These are phyloP conservation scores for Suillus placidus DNA, from an alignment of 768 basidiomycete genomes.

Conservation along the genomic window DNA sequence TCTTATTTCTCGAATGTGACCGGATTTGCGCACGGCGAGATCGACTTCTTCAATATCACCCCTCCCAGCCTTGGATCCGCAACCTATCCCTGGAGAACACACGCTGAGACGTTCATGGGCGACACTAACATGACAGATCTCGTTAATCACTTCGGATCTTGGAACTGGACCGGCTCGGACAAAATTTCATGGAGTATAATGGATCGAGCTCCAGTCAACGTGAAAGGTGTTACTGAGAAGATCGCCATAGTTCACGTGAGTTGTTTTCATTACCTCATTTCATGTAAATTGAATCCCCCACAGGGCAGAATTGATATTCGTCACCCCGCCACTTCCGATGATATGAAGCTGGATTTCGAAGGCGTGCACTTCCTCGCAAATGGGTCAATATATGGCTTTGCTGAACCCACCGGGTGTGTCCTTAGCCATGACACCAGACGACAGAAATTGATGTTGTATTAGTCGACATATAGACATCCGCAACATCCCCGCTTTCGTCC, in stretches of 20 bases:
- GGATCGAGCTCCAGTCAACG: slow-evolving; percentile 52
- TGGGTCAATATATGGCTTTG: slow-evolving; percentile 78
- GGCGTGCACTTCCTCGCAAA: slow-evolving; percentile 75
- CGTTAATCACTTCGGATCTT: slow-evolving; percentile 50
- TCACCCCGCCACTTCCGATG: slow-evolving; percentile 52
- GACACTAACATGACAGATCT: slow-evolving; percentile 54
- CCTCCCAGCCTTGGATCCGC: slow-evolving; percentile 42
- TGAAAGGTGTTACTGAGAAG: slow-evolving; percentile 43
- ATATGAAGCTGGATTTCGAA: slow-evolving; percentile 71
- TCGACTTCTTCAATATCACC: slow-evolving; percentile 67
- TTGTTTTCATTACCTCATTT: slow-evolving; percentile 16
- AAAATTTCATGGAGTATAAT: slow-evolving; percentile 68
- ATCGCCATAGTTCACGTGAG: slow-evolving; percentile 70
- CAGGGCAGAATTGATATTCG: slow-evolving; percentile 77
- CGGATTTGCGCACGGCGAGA: slow-evolving; percentile 72
- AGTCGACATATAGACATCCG: slow-evolving; percentile 69
- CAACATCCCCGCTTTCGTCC: slow-evolving; percentile 66
- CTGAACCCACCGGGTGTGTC: slow-evolving; percentile 61
- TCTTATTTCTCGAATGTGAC: slow-evolving; percentile 80
- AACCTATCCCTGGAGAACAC: slow-evolving; percentile 48
- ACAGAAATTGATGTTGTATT: not conserved
- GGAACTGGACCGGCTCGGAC: slow-evolving; percentile 71
- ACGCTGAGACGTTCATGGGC: slow-evolving; percentile 53
- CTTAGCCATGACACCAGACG: not conserved
- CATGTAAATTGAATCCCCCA: slow-evolving; percentile 1